Percentiles rank a stretch among this genome's conserved stretches.
These are phyloP conservation scores for Thraustochytrium sp. DNA, from an alignment of 352 stramenopile species.

Conservation along the genomic window DNA sequence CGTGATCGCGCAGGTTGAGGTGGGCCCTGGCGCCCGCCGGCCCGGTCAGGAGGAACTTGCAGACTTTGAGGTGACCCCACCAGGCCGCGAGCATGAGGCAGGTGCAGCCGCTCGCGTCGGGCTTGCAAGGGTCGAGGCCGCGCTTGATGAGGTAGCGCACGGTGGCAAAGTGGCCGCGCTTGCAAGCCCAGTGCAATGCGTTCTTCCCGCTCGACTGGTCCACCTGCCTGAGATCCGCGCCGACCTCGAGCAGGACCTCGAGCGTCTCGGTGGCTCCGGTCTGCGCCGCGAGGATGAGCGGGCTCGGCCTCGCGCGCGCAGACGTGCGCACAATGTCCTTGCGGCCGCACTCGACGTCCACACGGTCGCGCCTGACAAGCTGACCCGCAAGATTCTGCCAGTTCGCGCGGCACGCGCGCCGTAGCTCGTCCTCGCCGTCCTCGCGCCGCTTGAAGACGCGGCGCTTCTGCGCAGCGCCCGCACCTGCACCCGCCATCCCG, in stretches of 20 bases:
- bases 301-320: not conserved
- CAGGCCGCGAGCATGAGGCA: conserved; percentile 32
- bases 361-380: not conserved
- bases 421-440: not conserved
- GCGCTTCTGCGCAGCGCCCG: no score
- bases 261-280: not conserved
- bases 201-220: not conserved
- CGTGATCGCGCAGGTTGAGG: not conserved
- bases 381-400: not conserved
- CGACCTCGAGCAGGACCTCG: not conserved
- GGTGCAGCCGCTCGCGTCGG: conserved; percentile 1
- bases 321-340: not conserved
- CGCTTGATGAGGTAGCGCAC: not conserved
- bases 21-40: not conserved
- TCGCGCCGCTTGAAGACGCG: not conserved
- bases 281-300: not conserved
- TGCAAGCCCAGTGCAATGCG: conserved; percentile 34
- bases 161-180: conserved; percentile 6
- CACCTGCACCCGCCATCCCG: no score
- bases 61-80: conserved; percentile 19
- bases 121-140: not conserved
- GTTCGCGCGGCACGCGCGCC: not conserved
- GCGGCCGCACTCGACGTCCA: conserved; percentile 11
- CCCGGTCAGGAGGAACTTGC: conserved; percentile 2
- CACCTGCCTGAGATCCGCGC: not conserved